Evolutionary conservation across 2,329 filamentous ascomycete genomes (phyloP), one percentile per base, ranked within the genome.

Genomic region (Hypoxylon rubiginosum): DNA sequence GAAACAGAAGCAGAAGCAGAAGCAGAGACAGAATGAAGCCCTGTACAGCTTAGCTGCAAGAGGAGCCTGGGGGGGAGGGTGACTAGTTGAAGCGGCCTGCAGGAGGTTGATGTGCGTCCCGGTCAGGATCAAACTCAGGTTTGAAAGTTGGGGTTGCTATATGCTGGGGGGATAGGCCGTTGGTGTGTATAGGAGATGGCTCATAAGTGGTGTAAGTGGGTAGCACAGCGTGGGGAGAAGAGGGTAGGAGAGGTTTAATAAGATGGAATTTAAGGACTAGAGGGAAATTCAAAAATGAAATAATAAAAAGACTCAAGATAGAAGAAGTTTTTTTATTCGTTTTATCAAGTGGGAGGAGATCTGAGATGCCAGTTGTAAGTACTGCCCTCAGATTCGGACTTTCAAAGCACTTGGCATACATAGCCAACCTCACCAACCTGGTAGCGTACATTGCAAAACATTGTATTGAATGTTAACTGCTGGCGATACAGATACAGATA

Each of bases 51-150:
- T 62, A 65, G 63, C 57, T 69, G 58, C 54, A 69, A 43, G 55
- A 67, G 57, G 63, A 58, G 64, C 67, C 62, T 70, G n/a, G n/a
- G n/a, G 68, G 48, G 59, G 62, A 64, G 53, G 48, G 59, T 58
- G 58, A 59, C 69, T 67, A 57, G 67, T 62, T 58, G 64, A 62
- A 69, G 60, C 69, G 59, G 62, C 63, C 62, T 71, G 69, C 69
- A 71, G 67, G 67, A 68, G 61, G 46, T 58, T 41, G 54, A 61
- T 64, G 58, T 61, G 60, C 62, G 65, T 58, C 62, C 67, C 64
- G 62, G 64, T 61, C 58, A 62, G 66, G 63, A 71, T 67, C 66
- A 64, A 66, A 70, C 60, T 58, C 56, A 60, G 60, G 64, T 68
- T 68, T 67, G 67, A 67, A 43, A 46, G 60, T 53, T 65, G 62